phyloP scores from a whole-genome alignment of 2,329 filamentous ascomycete species.

The Neonectria punicea region DNA sequence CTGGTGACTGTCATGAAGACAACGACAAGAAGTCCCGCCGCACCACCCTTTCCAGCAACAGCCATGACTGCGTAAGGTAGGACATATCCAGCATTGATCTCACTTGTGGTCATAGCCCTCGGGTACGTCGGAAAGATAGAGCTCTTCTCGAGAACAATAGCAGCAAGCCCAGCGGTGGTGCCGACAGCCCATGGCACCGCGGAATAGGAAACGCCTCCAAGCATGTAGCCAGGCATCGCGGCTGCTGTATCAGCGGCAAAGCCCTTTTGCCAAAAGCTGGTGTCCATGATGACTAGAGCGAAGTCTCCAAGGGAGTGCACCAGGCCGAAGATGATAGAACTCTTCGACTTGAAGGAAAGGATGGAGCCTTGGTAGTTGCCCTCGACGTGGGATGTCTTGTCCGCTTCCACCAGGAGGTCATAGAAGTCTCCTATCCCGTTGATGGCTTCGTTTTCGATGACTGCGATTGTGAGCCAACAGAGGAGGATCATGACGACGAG shows the following conservation, averaged over 20 bases:
- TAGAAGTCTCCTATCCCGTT: slow-evolving; percentile 80
- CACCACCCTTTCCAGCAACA: slow-evolving; percentile 80
- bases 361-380: slow-evolving; percentile 83
- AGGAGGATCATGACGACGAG: slow-evolving; percentile 82
- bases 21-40: slow-evolving; percentile 77
- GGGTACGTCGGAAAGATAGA: slow-evolving; percentile 76
- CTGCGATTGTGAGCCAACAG: slow-evolving; percentile 77
- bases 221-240: slow-evolving; percentile 85
- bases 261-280: slow-evolving; percentile 88
- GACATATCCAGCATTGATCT: slow-evolving; percentile 81
- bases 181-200: slow-evolving; percentile 87
- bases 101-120: slow-evolving; percentile 72
- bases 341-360: slow-evolving; percentile 80
- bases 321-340: slow-evolving; percentile 66
- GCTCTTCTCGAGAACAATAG: slow-evolving; percentile 77
- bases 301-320: slow-evolving; percentile 72
- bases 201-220: slow-evolving; percentile 77
- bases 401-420: slow-evolving; percentile 75
- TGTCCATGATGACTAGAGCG: slow-evolving; percentile 81
- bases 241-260: slow-evolving; percentile 84
- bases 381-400: slow-evolving; percentile 73
- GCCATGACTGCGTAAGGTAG: slow-evolving; percentile 83
- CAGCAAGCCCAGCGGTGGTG: slow-evolving; percentile 84
- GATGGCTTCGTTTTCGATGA: slow-evolving; percentile 74
- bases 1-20: slow-evolving; percentile 90